Conservation (phyloP, 495 filamentous ascomycete genomes). For the Annulohypoxylon nitens region DNA sequence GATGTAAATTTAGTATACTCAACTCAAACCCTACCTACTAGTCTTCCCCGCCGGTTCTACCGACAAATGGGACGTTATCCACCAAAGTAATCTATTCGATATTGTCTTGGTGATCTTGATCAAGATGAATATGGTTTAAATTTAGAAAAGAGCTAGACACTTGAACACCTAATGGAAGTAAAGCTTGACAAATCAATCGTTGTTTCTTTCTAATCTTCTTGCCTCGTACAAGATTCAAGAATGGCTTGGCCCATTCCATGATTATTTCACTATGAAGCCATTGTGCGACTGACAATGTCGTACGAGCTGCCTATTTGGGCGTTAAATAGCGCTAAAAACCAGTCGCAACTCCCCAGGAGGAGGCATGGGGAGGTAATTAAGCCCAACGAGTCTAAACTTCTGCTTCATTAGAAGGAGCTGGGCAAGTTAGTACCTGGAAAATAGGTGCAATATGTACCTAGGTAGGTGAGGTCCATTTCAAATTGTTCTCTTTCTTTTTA, state of each 20-base stretch:
- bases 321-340: neutral
- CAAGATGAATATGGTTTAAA: conserved; percentile 2
- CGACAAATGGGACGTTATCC: conserved; percentile 2
- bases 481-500: neutral
- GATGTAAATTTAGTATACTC: neutral
- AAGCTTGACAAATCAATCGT: neutral
- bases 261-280: conserved; percentile 18
- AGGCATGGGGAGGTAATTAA: neutral
- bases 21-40: neutral
- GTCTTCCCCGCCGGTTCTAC: neutral
- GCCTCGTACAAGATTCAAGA: conserved; percentile 3
- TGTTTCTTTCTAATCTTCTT: neutral
- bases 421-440: no score
- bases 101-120: neutral
- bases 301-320: conserved; percentile 24
- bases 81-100: conserved; percentile 4
- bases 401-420: neutral
- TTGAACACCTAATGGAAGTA: neutral
- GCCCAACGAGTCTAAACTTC: neutral
- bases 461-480: neutral
- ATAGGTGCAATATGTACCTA: no score
- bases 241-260: conserved; percentile 9
- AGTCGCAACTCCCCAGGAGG: neutral
- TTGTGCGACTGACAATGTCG: conserved; percentile 20
- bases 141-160: conserved; percentile 1